These are phyloP conservation scores for Sanguinoderma infundibulare DNA, from an alignment of 1,284 basidiomycete species.

Conservation along the genomic window DNA sequence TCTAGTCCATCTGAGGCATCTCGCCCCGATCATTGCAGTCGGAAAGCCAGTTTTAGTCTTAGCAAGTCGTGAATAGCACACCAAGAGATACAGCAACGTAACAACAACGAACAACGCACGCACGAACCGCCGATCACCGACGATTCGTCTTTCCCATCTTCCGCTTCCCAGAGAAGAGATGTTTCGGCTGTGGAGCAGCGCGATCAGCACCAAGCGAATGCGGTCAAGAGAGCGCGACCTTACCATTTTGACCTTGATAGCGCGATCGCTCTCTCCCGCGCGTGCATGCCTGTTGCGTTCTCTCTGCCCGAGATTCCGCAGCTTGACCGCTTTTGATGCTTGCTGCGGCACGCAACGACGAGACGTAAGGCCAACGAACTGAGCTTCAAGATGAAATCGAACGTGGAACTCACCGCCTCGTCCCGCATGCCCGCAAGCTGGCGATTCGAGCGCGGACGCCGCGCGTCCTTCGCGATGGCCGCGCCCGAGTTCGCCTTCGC, in stretches of 20 bases:
- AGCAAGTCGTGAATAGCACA: not conserved
- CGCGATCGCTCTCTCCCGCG: conserved; percentile 88
- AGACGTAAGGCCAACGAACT: conserved; percentile 5
- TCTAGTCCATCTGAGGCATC: not conserved
- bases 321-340: conserved; percentile 76
- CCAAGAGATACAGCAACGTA: conserved; percentile 10
- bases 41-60: not conserved
- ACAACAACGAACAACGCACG: not conserved
- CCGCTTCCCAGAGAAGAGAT: conserved; percentile 88
- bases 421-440: conserved; percentile 82
- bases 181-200: conserved; percentile 65
- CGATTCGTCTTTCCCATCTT: conserved; percentile 87
- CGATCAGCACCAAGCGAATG: conserved; percentile 17
- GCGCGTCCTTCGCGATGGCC: conserved; percentile 51
- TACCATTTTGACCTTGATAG: conserved; percentile 82
- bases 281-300: conserved; percentile 86
- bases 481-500: conserved; percentile 67
- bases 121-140: conserved; percentile 47
- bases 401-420: conserved; percentile 53
- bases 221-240: conserved; percentile 30
- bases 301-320: conserved; percentile 86
- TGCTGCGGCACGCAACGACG: conserved; percentile 59
- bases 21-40: too few relatives aligned
- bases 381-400: not conserved
- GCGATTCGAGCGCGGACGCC: conserved; percentile 73